These are phyloP conservation scores for Auricularia sp. DNA, from an alignment of 768 basidiomycete genomes.

Conservation along the genomic window DNA sequence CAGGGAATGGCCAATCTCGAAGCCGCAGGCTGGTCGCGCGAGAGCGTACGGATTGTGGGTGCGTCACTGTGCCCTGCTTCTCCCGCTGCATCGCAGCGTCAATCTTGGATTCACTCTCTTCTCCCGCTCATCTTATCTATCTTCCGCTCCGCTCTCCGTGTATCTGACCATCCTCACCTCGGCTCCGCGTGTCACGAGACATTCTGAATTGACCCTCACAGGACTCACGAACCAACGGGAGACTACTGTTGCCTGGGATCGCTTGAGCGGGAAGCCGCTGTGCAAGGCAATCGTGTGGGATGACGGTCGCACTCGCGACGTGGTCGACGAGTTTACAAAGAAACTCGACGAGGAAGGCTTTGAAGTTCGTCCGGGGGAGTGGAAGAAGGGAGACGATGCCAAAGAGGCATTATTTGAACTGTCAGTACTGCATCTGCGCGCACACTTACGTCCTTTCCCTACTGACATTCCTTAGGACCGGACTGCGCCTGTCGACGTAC, in stretches of 20 bases:
- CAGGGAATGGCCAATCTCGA: slow-evolving; percentile 63
- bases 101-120: too few species aligned
- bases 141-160: too few species aligned
- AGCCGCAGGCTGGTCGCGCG: slow-evolving; percentile 60
- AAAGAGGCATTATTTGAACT: slow-evolving; percentile 53
- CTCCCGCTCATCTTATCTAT: too few species aligned
- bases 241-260: slow-evolving; percentile 89
- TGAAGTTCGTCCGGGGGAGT: slow-evolving; percentile 52
- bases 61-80: slow-evolving; percentile 14
- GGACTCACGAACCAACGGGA: slow-evolving; percentile 97
- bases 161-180: not conserved
- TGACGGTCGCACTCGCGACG: slow-evolving; percentile 82
- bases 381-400: slow-evolving; percentile 63
- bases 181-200: too few species aligned
- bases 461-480: slow-evolving; percentile 48
- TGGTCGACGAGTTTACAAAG: slow-evolving; percentile 69
- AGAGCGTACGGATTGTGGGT: slow-evolving; percentile 90
- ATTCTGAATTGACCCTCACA: slow-evolving; percentile 14
- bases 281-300: slow-evolving; percentile 93
- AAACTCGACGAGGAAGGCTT: slow-evolving; percentile 66
- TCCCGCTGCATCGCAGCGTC: too few species aligned
- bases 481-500: slow-evolving; percentile 92
- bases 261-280: slow-evolving; percentile 77
- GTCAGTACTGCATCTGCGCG: slow-evolving; percentile 31
- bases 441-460: slow-evolving; percentile 12